Conservation (phyloP, 257 asterid genomes). For the Lantana camara region DNA sequence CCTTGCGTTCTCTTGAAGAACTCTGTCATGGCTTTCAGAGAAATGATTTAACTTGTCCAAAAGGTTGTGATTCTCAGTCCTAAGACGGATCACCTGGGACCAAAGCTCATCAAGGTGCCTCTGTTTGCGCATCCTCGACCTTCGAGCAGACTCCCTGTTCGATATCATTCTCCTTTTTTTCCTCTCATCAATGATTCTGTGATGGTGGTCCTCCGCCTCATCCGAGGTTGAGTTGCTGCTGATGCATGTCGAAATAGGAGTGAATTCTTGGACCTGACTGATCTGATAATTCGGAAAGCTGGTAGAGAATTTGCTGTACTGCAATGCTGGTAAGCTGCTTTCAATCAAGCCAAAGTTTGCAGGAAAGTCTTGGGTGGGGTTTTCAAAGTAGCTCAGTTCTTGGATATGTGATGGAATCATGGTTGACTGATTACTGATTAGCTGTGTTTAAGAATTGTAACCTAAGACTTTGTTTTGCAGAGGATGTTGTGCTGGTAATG, state of each 20-base stretch:
- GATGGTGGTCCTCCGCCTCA: conserved; percentile 68
- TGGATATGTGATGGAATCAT: conserved; percentile 59
- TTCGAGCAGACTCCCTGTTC: conserved; percentile 81
- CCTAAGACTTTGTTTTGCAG: conserved; percentile 20
- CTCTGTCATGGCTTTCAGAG: conserved; percentile 59
- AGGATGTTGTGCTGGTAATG: conserved; percentile 31
- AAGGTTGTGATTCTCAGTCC: conserved; percentile 61
- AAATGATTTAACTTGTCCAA: conserved; percentile 57
- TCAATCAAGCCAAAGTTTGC: conserved; percentile 46
- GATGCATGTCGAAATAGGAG: conserved; percentile 35
- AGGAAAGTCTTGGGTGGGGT: conserved; percentile 44
- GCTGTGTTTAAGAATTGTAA: conserved; percentile 15
- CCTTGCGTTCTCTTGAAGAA: conserved; percentile 55
- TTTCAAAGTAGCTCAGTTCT: conserved; percentile 54
- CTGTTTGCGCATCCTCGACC: conserved; percentile 96
- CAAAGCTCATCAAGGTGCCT: conserved; percentile 85
- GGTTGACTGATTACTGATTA: conserved; percentile 15
- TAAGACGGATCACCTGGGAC: conserved; percentile 73
- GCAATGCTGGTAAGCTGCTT: conserved; percentile 46
- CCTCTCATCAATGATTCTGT: conserved; percentile 60
- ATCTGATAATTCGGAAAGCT: conserved; percentile 40
- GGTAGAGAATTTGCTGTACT: conserved; percentile 38
- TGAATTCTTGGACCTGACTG: conserved; percentile 38
- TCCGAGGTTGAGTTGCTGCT: conserved; percentile 78
- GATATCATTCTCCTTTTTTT: conserved; percentile 87